phyloP scores from a whole-genome alignment of 2,329 filamentous ascomycete species.

The Alternaria sp. region DNA sequence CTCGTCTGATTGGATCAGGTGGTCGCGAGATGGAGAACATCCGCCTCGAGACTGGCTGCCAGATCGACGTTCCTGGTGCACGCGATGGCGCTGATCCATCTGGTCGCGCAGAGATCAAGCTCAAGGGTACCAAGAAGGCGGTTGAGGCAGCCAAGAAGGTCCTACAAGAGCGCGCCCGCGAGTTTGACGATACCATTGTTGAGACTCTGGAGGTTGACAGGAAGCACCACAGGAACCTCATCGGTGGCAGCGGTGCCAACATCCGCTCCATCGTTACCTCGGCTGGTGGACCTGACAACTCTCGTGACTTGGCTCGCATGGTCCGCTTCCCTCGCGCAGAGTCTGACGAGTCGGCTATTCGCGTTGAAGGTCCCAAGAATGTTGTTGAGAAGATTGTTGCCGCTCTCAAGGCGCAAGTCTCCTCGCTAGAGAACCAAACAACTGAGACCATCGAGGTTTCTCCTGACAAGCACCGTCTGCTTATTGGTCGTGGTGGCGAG shows the following conservation, averaged over 20 bases:
- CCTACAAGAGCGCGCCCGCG: conserved; percentile 82
- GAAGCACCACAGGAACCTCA: conserved; percentile 89
- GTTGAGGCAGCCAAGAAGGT: conserved; percentile 92
- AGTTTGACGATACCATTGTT: conserved; percentile 89
- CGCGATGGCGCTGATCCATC: conserved; percentile 72
- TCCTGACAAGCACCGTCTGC: conserved; percentile 84
- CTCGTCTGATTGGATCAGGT: conserved; percentile 90
- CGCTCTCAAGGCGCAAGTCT: conserved; percentile 81
- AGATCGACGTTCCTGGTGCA: conserved; percentile 88
- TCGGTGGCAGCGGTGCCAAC: conserved; percentile 84
- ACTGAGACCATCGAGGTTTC: conserved; percentile 82
- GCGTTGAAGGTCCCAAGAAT: conserved; percentile 82
- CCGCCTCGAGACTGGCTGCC: conserved; percentile 81
- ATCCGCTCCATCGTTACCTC: conserved; percentile 86
- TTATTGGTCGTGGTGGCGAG: conserved; percentile 93
- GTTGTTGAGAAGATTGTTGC: conserved; percentile 89
- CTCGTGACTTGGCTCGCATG: conserved; percentile 82
- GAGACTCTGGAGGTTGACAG: conserved; percentile 90
- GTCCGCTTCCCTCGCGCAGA: conserved; percentile 95
- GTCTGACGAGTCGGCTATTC: conserved; percentile 81
- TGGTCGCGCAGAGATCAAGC: conserved; percentile 81
- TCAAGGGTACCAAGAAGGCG: conserved; percentile 91
- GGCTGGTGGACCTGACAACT: conserved; percentile 89
- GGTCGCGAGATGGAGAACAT: conserved; percentile 91
- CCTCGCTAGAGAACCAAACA: conserved; percentile 83